Base-by-base conservation (phyloP, 306 rosid genomes). In the Fagus sylvatica region DNA sequence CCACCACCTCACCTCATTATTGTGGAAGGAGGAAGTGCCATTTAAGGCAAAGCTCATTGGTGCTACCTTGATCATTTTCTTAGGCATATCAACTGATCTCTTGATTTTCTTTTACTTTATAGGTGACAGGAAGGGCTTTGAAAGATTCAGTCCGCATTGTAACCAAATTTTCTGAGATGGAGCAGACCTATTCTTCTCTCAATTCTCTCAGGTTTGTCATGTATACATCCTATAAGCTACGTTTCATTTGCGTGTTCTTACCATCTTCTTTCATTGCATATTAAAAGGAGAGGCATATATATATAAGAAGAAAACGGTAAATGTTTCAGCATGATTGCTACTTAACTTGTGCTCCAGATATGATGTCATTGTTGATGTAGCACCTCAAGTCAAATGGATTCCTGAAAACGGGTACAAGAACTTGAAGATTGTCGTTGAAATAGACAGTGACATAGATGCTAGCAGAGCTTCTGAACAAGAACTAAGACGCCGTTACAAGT, bases 301-400 rank as follows among this genome's bases (percentile, higher is more conserved):
- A n/a, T n/a, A n/a, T n/a, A n/a, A 32, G 60, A 69, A 67, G 77
- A 77, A 77, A 30, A 42, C 59, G 2, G 32, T 51, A 68, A 53
- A 51, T n/a, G n/a, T n/a, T 79, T 81, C 57, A 70, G 16, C 71
- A 53, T 70, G 77, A 76, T 74, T 22, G 66, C 43, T 76, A 39
- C 85, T 72, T 83, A 43, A 72, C 82, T 81, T 88, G 74, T 79
- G 77, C 57, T 86, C 72, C 88, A 94, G 98, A 70, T 94, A 92
- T 66, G 97, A 95, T 55, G 88, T 95, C 82, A 71, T 88, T 73
- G 97, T 88, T 80, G 98, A 94, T 84, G 88, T 94, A 78, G 91
- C 84, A 54, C 98, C 97, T 48, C 92, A 89, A 85, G 83, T 94
- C 74, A 92, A 88, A 87, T 94, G 98, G 98, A 72, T 79, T 78